A percentile compares a stretch with the other conserved stretches of the same genome.
These are phyloP conservation scores for Mucuna pruriens DNA, from an alignment of 306 rosid species.

Conservation along the genomic window DNA sequence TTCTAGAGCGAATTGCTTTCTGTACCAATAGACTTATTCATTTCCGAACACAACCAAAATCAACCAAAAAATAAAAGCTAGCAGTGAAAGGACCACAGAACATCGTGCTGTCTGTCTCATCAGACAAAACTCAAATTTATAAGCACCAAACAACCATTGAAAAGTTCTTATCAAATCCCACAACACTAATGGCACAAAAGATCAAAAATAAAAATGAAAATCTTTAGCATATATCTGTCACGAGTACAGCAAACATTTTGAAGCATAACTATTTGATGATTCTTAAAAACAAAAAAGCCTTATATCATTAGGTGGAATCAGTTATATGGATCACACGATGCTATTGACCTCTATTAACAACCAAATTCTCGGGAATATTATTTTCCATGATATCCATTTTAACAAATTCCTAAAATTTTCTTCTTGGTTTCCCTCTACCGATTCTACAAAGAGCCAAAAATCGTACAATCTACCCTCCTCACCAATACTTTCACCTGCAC, in stretches of 20 bases:
- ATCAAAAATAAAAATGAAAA: neutral
- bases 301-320: neutral
- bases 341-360: too few species aligned
- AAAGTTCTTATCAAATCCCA: neutral
- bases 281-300: neutral
- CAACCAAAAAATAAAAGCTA: neutral
- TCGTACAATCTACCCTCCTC: too few species aligned
- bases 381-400: too few species aligned
- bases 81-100: neutral
- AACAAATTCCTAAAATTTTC: too few species aligned
- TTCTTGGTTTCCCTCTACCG: too few species aligned
- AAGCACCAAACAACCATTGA: neutral
- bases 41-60: neutral
- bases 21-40: neutral
- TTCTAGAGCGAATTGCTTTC: neutral
- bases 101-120: neutral
- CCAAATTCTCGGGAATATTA: too few species aligned
- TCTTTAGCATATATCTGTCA: neutral
- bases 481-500: neutral
- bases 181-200: neutral
- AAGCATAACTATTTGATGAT: neutral
- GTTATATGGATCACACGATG: neutral
- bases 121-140: neutral
- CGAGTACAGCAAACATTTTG: neutral
- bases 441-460: too few species aligned